These are phyloP conservation scores for Elongisporangium undulatum DNA, from an alignment of 352 stramenopile species.

Conservation along the genomic window DNA sequence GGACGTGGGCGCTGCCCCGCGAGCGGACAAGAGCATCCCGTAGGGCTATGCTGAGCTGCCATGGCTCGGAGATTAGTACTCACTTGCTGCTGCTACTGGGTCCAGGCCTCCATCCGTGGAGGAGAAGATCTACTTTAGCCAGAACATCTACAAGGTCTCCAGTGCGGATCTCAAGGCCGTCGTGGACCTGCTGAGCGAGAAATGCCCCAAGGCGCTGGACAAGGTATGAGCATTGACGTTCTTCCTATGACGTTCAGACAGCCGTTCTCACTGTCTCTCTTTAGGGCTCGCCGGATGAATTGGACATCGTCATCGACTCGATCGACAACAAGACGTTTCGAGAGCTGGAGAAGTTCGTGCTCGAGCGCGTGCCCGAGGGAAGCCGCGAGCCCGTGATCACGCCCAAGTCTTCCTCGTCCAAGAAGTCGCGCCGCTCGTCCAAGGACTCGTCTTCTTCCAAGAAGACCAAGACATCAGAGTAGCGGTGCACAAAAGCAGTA, in stretches of 20 bases:
- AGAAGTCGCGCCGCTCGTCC: slow-evolving; percentile 33
- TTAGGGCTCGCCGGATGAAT: slow-evolving; percentile 75
- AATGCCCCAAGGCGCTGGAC: slow-evolving; percentile 81
- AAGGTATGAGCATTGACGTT: slow-evolving; percentile 35
- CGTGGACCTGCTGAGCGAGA: slow-evolving; percentile 79
- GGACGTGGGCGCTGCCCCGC: slow-evolving; percentile 58
- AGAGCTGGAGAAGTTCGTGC: slow-evolving; percentile 76
- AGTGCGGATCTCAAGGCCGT: slow-evolving; percentile 68
- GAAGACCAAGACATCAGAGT: slow-evolving; percentile 58
- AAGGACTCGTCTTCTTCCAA: slow-evolving; percentile 51
- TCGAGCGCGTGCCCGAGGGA: slow-evolving; percentile 66
- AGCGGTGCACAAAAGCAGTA: slow-evolving; percentile 19
- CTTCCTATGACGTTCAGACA: neutral
- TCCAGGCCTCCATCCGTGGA: slow-evolving; percentile 67
- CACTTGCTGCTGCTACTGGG: slow-evolving; percentile 13
- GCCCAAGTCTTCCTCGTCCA: slow-evolving; percentile 37
- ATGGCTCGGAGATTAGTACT: slow-evolving; percentile 1
- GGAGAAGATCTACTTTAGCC: slow-evolving; percentile 83
- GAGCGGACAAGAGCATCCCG: slow-evolving; percentile 64
- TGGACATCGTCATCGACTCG: slow-evolving; percentile 86
- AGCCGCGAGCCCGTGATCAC: slow-evolving; percentile 56
- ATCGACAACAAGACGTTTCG: slow-evolving; percentile 89
- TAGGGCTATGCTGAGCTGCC: slow-evolving; percentile 18
- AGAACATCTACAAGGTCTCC: slow-evolving; percentile 88
- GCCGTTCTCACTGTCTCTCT: neutral